Base-by-base conservation (phyloP, 2,329 filamentous ascomycete genomes). In the Colletotrichum godetiae region DNA sequence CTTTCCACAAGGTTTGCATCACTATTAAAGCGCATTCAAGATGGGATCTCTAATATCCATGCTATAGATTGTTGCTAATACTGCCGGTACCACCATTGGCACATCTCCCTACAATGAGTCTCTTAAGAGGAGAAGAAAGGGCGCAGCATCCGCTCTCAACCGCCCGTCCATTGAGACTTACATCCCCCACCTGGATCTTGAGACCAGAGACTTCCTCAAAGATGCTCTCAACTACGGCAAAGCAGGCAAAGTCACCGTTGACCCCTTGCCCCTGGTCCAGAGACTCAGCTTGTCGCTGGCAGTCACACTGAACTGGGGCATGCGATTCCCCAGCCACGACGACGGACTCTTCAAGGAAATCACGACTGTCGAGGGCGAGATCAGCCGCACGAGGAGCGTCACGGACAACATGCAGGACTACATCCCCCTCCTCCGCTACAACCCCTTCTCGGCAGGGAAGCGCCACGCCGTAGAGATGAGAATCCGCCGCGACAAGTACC, bases 71-170 rank as follows among this genome's bases (percentile, higher is more conserved):
- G 70, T 73, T 15, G 70, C 70, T 3, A 80, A 77, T 35, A 77
- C 76, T 1, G 75, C 78, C 2, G 79, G 81, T 7, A 80, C 79
- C 0, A 81, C 78, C 15, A 92, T 93, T 67, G 91, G 91, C 2
- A 93, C 91, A 1, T 92, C 90, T 0, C 91, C 91, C 0, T 93
- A 91, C 90, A 90, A 92, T 75, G 91, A 92, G 65, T 91, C 89
- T 19, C 92, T 90, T 81, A 93, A 92, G 79, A 85, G 87, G 12
- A 85, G 91, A 7, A 86, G 91, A 53, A 93, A 92, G 83, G 90
- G 91, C 3, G 91, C 91, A 0, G 91, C 91, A 0, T 92, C 90
- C 0, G 91, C 91, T 0, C 83, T 93, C 57, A 93, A 93, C 79
- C 86, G 89, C 5, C 90, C 91, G 0, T 89, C 90, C 0, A 89